These are phyloP conservation scores for Scheffersomyces quercinus DNA, from an alignment of 1,139 yeast species.

Conservation along the genomic window DNA sequence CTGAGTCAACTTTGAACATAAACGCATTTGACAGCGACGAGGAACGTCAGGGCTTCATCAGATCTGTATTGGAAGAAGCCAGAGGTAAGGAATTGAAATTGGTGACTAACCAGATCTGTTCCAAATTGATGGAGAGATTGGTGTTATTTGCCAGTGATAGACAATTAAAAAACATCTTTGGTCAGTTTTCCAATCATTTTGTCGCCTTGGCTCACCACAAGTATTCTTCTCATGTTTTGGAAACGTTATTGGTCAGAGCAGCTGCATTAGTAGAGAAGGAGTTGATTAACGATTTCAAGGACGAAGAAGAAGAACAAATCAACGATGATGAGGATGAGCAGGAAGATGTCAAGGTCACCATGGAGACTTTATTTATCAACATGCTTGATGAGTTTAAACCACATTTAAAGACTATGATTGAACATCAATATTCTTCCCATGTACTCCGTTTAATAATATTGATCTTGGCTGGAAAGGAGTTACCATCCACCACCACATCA, in stretches of 20 bases:
- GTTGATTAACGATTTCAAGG: conserved; percentile 37
- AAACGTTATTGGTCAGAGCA: conserved; percentile 74
- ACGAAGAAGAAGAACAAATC: conserved; percentile 27
- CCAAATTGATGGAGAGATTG: conserved; percentile 86
- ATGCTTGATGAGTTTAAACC: conserved; percentile 72
- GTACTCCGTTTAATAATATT: conserved; percentile 72
- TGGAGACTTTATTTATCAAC: conserved; percentile 64
- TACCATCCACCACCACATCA: conserved; percentile 74
- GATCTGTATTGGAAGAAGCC: conserved; percentile 81
- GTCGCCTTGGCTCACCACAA: conserved; percentile 80
- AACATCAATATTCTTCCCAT: conserved; percentile 86
- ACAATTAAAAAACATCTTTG: conserved; percentile 67
- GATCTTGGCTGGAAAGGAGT: conserved; percentile 72
- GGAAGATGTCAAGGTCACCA: conserved; percentile 45
- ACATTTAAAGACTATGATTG: conserved; percentile 56
- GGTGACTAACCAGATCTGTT: conserved; percentile 92
- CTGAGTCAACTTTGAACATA: conserved; percentile 81
- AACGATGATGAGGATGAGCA: conserved; percentile 32
- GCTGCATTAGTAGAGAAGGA: conserved; percentile 82
- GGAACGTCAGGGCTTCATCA: conserved; percentile 71
- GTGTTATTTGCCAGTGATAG: conserved; percentile 64
- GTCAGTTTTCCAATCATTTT: conserved; percentile 69
- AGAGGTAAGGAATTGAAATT: conserved; percentile 88
- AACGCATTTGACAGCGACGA: conserved; percentile 76
- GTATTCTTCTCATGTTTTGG: conserved; percentile 91